Evolutionary conservation across 306 rosid genomes (phyloP), one percentile per base, ranked within the genome.

Genomic region (Begonia fuchsioides): DNA sequence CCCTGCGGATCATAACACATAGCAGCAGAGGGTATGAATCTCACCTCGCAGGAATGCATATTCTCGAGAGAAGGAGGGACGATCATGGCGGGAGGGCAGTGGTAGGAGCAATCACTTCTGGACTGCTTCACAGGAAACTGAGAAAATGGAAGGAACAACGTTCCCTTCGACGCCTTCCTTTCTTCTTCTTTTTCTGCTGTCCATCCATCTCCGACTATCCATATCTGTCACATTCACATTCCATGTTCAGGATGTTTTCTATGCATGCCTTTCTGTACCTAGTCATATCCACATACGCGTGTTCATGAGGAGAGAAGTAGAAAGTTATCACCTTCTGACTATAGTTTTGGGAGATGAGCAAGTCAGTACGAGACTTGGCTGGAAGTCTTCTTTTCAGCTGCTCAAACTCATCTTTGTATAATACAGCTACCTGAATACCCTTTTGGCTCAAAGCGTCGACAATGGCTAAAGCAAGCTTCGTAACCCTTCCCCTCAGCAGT

Each of bases 1-100:
- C 8, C 7, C 35, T 26, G 1, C 8, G 0, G 35, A 1, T 26
- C 35, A 26, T 26, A 2, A 26, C 7, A 26, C 35, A 26, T 26
- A 5, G 7, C 35, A 26, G 35, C 7, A 26, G 8, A 26, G 8
- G 5, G 35, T 6, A 26, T 26, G 35, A 8, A 26, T 26, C 35
- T 26, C 35, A 88, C 96, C 95, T 88, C 96, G 47, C 96, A 83
- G 12, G 96, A 72, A 58, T 78, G 70, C 13, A 88, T 17, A 47
- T 88, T 88, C 49, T 49, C 63, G 1, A 83, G 35, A 11, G 80
- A 59, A 47, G 63, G 6, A 3, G 96, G 93, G 66, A 63, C 18
- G 11, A 55, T 43, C 95, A 88, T 73, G 14, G 96, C 78, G 14
- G 96, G 96, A 19, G 90, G 72, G 68, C 7, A 49, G 5, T 62